Evolutionary conservation across 148 eudicot genomes (phyloP).

Genomic region (Vaccinium darrowii): DNA sequence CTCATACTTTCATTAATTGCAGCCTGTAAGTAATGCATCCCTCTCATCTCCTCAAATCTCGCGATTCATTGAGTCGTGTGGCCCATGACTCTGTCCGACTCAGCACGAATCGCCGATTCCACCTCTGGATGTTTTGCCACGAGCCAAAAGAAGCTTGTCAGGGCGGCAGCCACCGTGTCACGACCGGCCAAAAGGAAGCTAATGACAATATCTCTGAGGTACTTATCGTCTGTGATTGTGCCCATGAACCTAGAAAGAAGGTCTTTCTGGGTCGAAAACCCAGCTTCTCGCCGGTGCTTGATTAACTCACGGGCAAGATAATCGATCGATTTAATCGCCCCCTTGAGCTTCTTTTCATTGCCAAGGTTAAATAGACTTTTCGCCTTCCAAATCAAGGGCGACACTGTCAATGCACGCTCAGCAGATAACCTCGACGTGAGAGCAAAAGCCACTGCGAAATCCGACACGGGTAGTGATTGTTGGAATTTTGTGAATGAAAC

Average conservation of each 20-base stretch:
- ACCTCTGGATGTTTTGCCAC: slow-evolving; percentile 44
- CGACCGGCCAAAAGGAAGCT: slow-evolving; percentile 64
- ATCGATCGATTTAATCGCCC: slow-evolving; percentile 41
- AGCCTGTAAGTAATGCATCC: no score
- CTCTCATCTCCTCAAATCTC: no score
- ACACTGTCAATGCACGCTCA: slow-evolving; percentile 34
- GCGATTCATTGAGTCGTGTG: no score
- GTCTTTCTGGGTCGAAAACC: slow-evolving; percentile 24
- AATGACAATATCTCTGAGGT: slow-evolving; percentile 53
- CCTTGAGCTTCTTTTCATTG: slow-evolving; percentile 37
- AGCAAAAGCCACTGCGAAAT: slow-evolving; percentile 48
- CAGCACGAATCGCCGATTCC: no score
- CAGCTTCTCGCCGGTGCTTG: slow-evolving; percentile 26
- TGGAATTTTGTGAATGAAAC: no score
- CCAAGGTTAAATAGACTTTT: slow-evolving; percentile 44
- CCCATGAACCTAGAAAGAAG: slow-evolving; percentile 60
- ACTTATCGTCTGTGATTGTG: slow-evolving; percentile 35
- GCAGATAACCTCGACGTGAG: slow-evolving; percentile 45
- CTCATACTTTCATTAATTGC: no score
- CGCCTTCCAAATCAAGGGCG: slow-evolving; percentile 44
- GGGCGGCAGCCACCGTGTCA: slow-evolving; percentile 61
- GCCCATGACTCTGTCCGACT: no score
- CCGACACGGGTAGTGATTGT: slow-evolving; percentile 29
- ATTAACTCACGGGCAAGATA: slow-evolving; percentile 39
- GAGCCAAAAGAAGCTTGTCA: slow-evolving; percentile 49